These are phyloP conservation scores for Cyanidioschyzon merolae DNA, from an alignment of 23 red algal species.

Conservation along the genomic window DNA sequence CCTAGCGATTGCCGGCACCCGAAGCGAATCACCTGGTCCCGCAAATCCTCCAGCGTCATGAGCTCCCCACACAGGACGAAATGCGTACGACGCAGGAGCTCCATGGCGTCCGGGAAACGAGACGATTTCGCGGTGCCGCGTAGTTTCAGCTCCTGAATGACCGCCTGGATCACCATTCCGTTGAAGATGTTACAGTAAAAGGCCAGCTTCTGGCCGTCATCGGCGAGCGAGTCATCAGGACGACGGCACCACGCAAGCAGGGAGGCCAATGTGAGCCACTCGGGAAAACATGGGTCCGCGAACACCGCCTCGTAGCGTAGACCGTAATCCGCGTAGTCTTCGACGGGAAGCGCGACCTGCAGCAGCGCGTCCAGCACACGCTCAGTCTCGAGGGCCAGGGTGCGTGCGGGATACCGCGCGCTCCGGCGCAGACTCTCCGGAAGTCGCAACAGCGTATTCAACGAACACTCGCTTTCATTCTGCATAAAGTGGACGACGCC, in stretches of 20 bases:
- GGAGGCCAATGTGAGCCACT: constrained; percentile 1
- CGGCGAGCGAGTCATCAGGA: constrained; percentile 2
- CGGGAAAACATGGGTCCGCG: neutral
- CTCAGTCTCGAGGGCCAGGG: neutral
- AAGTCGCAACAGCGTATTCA: constrained; percentile 1
- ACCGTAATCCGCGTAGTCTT: neutral
- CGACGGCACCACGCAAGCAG: constrained; percentile 13
- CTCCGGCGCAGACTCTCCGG: neutral
- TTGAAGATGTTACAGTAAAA: constrained; percentile 13
- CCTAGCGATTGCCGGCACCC: neutral
- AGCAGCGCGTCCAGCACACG: neutral
- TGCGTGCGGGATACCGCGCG: neutral
- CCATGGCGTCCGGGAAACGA: neutral
- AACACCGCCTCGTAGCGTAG: constrained; percentile 2
- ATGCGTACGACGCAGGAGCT: neutral
- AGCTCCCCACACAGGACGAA: neutral
- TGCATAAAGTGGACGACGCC: neutral
- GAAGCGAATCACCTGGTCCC: neutral
- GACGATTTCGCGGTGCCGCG: neutral
- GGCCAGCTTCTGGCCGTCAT: neutral
- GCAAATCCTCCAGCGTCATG: neutral
- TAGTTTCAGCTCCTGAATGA: neutral
- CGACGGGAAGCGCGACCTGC: neutral
- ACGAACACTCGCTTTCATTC: neutral
- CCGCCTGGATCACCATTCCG: constrained; percentile 5